Conservation (phyloP, 345 rosid genomes). For the Brassica rapa region DNA sequence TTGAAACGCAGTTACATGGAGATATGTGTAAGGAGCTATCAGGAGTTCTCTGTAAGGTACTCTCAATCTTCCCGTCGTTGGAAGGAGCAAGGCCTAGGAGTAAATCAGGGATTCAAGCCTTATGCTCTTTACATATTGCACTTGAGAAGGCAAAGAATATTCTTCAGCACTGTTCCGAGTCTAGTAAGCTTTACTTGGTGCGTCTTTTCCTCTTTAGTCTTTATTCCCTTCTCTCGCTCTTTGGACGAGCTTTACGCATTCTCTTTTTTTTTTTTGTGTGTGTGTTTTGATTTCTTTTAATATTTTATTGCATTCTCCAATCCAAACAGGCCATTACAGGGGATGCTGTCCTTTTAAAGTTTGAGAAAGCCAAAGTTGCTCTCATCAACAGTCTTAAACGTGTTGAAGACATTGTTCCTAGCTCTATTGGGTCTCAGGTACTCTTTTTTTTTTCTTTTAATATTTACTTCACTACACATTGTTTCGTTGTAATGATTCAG, state of each 20-base stretch:
- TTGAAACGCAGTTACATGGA: conserved; percentile 76
- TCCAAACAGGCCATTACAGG: conserved; percentile 85
- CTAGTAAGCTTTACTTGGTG: conserved; percentile 94
- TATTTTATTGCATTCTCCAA: background rate
- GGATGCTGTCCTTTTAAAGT: conserved; percentile 83
- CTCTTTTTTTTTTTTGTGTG: background rate
- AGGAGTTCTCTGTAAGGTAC: conserved; percentile 61
- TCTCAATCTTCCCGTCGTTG: conserved; percentile 77
- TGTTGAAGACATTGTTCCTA: conserved; percentile 92
- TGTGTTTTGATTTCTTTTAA: background rate
- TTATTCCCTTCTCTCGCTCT: conserved; percentile 1
- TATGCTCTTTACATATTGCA: conserved; percentile 91
- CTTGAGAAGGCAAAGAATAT: conserved; percentile 82
- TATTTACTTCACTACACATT: background rate
- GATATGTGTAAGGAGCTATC: conserved; percentile 82
- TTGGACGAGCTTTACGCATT: background rate
- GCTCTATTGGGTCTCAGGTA: conserved; percentile 87
- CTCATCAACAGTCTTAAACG: conserved; percentile 83
- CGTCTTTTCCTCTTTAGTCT: background rate
- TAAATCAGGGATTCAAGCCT: conserved; percentile 95
- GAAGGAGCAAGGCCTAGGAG: conserved; percentile 97
- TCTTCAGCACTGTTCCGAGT: conserved; percentile 86
- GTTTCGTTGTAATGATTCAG: conserved; percentile 55
- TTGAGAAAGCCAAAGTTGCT: conserved; percentile 73
- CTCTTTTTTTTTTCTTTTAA: background rate